Evolutionary conservation across 2,329 filamentous ascomycete genomes (phyloP).

Genomic region (Aureobasidium sp.): DNA sequence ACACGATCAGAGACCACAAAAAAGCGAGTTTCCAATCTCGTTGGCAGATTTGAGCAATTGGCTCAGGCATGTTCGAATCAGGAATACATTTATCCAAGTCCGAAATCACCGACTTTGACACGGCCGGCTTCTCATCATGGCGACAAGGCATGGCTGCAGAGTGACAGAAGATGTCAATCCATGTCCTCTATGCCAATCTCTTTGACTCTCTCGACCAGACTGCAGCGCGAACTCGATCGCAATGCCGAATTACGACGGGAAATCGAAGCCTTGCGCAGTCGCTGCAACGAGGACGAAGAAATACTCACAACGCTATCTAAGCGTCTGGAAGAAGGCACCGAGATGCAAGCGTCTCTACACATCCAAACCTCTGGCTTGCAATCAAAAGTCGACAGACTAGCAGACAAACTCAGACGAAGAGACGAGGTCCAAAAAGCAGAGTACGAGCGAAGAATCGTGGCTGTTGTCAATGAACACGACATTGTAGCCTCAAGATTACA

Average conservation of each 20-base stretch:
- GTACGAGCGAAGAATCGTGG: background rate
- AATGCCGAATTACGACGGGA: background rate
- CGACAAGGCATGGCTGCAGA: background rate
- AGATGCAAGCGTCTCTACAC: background rate
- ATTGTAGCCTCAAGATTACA: background rate
- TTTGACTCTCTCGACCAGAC: background rate
- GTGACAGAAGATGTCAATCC: background rate
- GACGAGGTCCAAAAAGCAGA: conserved; percentile 1
- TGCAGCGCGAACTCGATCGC: background rate
- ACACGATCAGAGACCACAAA: background rate
- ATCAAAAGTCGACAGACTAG: background rate
- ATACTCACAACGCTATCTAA: background rate
- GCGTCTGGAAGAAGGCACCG: background rate
- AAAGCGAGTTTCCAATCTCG: conserved; percentile 8
- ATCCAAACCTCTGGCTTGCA: background rate
- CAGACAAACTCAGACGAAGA: background rate
- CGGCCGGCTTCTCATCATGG: background rate
- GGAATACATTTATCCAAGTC: conserved; percentile 17
- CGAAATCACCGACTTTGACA: background rate
- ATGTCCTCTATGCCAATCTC: background rate
- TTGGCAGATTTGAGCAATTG: conserved; percentile 11
- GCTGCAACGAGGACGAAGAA: background rate
- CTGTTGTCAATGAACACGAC: background rate
- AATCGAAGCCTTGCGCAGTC: background rate
- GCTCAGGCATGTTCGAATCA: conserved; percentile 36